Evolutionary conservation across 768 basidiomycete genomes (phyloP), one percentile per base, ranked within the genome.

Genomic region (Suillus weaverae): DNA sequence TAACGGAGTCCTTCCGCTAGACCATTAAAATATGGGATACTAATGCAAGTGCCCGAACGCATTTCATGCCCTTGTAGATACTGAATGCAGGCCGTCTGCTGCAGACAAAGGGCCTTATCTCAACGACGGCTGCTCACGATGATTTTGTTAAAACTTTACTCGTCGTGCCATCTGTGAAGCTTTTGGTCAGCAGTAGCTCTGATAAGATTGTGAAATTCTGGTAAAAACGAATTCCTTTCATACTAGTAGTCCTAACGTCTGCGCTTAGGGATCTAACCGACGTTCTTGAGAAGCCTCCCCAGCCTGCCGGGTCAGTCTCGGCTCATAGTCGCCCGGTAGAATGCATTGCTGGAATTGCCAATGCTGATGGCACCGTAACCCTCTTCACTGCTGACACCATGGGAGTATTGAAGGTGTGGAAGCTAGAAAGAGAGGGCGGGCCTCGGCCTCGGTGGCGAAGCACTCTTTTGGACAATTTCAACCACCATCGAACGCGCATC

Each of bases 81-180:
- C 67, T 55, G 4, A 43, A 60, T 33, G 64, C 22, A 22, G 30
- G 44, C 62, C 55, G 46, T 41, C 33, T 38, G 64, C 63, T 43
- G 44, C 74, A 97, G 95, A 89, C 86, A 3, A 92, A 87, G 73
- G 74, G 78, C n/a, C 65, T 87, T 50, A 76, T 96, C 22, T 90
- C 87, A 2, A 88, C 90, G 2, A 92, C 89, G 1, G 75, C 82
- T 35, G 94, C 90, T 2, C 97, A 99, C 72, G 79, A 83, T 0
- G 97, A 99, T 76, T 99, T 99, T 70, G 85, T 99, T 66, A 99
- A 99, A 79, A 81, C 86, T 48, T 77, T 99, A 30, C 82, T 89
- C 51, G 86, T 93, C 55, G 78, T 97, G 26, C 86, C 91, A 3
- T 77, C 83, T 4, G 80, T 88, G 9, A 76, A 80, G 11, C 76